Conservation (phyloP, 371 early-diverging fungal genomes). For the Thermomucor indicae-seudaticae region DNA sequence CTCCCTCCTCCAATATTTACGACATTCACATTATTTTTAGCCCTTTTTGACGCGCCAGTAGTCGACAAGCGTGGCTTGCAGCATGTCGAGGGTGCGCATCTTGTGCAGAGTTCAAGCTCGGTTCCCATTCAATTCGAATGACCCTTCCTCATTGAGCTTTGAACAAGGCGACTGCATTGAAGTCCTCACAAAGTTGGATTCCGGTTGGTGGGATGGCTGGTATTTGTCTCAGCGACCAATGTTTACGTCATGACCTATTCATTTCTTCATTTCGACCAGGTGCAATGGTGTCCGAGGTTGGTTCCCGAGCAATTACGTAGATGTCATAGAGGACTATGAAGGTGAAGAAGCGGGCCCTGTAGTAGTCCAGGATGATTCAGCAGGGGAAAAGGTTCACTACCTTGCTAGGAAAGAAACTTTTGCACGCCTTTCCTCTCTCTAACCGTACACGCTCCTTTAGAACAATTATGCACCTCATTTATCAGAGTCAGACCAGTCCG, state of each 20-base stretch:
- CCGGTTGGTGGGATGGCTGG: constrained; percentile 94
- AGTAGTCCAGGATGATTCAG: constrained; percentile 2
- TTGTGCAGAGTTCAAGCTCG: constrained; percentile 59
- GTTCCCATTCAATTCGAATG: constrained; percentile 78
- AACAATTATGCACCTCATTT: constrained; percentile 2
- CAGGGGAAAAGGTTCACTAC: background rate
- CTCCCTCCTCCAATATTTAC: too few species aligned
- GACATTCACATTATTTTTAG: too few species aligned
- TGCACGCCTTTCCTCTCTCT: background rate
- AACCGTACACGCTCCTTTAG: background rate
- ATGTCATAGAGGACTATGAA: constrained; percentile 41
- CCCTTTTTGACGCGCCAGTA: too few species aligned
- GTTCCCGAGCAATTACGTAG: constrained; percentile 87
- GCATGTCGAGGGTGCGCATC: constrained; percentile 17
- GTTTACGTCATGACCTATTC: background rate
- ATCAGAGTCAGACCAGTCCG: constrained; percentile 10
- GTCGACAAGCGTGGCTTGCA: too few species aligned
- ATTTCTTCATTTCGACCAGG: constrained; percentile 7
- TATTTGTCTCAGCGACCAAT: constrained; percentile 2
- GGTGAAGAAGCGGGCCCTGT: constrained; percentile 6
- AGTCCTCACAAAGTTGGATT: constrained; percentile 75
- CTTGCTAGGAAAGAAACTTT: background rate
- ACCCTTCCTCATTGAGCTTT: constrained; percentile 60
- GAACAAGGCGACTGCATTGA: constrained; percentile 78
- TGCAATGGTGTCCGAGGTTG: constrained; percentile 70